Base-by-base conservation (phyloP, 208 protist genomes). In the Endotrypanum monterogeii region DNA sequence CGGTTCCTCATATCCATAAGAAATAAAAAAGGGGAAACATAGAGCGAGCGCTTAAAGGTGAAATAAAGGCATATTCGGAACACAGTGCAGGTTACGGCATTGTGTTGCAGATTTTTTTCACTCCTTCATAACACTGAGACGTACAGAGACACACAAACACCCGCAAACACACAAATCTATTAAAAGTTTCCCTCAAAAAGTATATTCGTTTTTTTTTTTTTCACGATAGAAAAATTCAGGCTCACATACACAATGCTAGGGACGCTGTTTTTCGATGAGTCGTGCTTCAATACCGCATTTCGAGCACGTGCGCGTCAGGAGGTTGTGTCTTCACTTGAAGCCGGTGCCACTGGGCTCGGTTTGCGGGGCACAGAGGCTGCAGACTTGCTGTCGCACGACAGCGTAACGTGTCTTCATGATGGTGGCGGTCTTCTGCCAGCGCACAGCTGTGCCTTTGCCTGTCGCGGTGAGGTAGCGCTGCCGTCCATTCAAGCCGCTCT, bases 231-330 rank as follows among this genome's bases (percentile, higher is more conserved):
- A 65, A 39, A 9, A 48, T 11, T 1, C 44, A 48, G 44, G 44
- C 12, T 48, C 20, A 67, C 9, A 48, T 25, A 41, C 44, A 60
- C 20, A 3, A 96, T 96, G 91, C 68, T 92, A 20, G 84, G 83
- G 44, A 96, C 85, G 3, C 77, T 96, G 16, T 94, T 96, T 67
- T 96, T 94, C 71, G 91, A 96, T 54, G 87, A 90, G 58, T 71
- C 83, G 25, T 73, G 83, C 52, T 75, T 87, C 32, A 84, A 74
- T 65, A 92, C 85, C 46, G 79, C 82, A n/a, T 72, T 94, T 44
- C 81, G 79, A 25, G 85, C 86, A 35, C 83, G 77, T 8, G 52
- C 54, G 62, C 76, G 52, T 46, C 20, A 62, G 25, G 54, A 41
- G 50, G 28, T 32, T 30, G 48, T 20, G 50, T 20, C 66, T 4